phyloP scores from a whole-genome alignment of 2,329 filamentous ascomycete species.

The Apiospora rasikravindrae region DNA sequence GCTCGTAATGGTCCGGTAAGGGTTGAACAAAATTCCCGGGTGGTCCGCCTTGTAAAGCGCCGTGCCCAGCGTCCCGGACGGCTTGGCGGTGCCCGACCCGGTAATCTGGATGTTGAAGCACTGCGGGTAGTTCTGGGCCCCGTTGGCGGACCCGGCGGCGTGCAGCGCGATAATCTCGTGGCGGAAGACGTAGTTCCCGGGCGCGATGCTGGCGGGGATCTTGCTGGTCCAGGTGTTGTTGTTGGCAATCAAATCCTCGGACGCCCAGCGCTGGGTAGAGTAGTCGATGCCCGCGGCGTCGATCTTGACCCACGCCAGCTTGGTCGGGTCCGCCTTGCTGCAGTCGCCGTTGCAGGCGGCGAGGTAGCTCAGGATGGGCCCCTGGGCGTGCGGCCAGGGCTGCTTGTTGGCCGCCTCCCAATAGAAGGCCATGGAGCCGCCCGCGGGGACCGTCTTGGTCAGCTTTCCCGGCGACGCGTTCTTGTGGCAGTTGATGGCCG shows the following conservation, averaged over 20 bases:
- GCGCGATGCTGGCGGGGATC: conserved; percentile 40
- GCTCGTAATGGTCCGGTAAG: conserved; percentile 46
- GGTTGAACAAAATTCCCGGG: conserved; percentile 59
- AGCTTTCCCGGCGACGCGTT: conserved; percentile 42
- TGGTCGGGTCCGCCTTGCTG: conserved; percentile 35
- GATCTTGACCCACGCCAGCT: conserved; percentile 39
- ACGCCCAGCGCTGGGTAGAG: conserved; percentile 39
- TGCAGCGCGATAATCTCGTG: conserved; percentile 54
- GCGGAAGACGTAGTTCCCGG: conserved; percentile 50
- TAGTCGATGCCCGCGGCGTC: conserved; percentile 37
- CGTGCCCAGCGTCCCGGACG: conserved; percentile 54
- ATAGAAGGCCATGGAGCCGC: conserved; percentile 36
- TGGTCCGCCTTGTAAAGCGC: conserved; percentile 58
- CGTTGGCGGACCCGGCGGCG: conserved; percentile 41
- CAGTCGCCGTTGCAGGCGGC: conserved; percentile 38
- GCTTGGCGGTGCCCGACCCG: conserved; percentile 49
- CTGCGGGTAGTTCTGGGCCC: conserved; percentile 49
- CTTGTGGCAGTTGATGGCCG: conserved; percentile 55
- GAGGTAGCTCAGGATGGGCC: conserved; percentile 45
- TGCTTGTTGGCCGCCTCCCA: conserved; percentile 33
- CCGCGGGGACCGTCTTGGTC: conserved; percentile 40
- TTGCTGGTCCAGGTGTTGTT: conserved; percentile 52
- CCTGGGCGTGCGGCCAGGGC: conserved; percentile 43
- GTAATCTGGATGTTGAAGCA: conserved; percentile 63
- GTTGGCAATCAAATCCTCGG: conserved; percentile 50